Base-by-base conservation (phyloP, 352 stramenopile genomes). In the Pythium insidiosum region DNA sequence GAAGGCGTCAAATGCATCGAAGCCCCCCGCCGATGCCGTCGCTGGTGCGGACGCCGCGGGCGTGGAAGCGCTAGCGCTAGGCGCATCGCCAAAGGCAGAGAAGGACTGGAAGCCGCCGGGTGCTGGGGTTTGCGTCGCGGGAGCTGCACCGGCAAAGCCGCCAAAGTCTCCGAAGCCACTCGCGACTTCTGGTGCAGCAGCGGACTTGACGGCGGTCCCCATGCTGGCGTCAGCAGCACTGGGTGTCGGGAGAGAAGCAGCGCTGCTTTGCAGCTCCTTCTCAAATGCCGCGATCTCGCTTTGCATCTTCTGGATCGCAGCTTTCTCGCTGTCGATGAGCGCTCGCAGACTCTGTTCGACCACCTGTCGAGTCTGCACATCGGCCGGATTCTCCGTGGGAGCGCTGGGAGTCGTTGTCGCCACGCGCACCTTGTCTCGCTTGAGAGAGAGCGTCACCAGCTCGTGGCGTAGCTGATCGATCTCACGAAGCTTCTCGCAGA, bases 391-490 rank as follows among this genome's bases (percentile, higher is more conserved):
- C 3, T 59, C 59, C 0, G 43, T 12, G 2, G 47, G 24, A 0
- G 24, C 38, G n/a, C 45, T 36, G 0, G 40, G 45, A 20, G 45
- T 51, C 13, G 52, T 47, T 4, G 49, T 63, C 3, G 58, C 49
- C 10, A 49, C 57, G 15, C 66, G 68, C 19, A 84, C 37, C n/a
- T 51, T 63, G 24, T 90, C 74, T 12, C 75, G 67, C 49, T 86
- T 87, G 55, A 83, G 78, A 10, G 68, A 58, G 11, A 90, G 56
- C 39, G 62, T 56, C 22, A 90, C 68, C 5, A 90, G 54, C 43
- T 90, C 73, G 22, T 81, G 64, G 19, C 78, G 78, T 22, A 88
- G 50, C 47, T 87, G 75, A 42, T 90, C 75, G 16, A 90, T 52
- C 49, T 84, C 71, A 15, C 65, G 70, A 25, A 90, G 39, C 33